Percentiles rank a stretch among this genome's conserved stretches.
These are phyloP conservation scores for Colletotrichum cuscutae DNA, from an alignment of 2,329 filamentous ascomycete species.

Conservation along the genomic window DNA sequence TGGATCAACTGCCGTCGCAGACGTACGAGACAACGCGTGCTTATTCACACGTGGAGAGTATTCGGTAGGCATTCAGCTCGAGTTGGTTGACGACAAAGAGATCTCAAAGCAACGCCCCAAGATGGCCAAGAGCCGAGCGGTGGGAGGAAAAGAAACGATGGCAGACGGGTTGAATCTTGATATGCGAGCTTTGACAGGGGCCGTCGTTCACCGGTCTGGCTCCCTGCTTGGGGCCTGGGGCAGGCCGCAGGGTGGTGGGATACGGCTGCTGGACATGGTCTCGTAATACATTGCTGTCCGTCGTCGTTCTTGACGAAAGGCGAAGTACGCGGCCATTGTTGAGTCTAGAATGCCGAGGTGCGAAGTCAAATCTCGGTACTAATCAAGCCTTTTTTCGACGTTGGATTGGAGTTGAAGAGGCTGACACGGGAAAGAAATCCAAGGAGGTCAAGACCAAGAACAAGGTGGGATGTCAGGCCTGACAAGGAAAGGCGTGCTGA, in stretches of 20 bases:
- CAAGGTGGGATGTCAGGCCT: slow-evolving; percentile 28
- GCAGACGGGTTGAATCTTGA: not conserved
- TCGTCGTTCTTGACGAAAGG: not conserved
- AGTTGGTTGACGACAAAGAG: not conserved
- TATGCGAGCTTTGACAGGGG: not conserved
- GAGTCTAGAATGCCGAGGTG: not conserved
- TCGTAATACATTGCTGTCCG: not conserved
- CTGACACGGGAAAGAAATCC: slow-evolving; percentile 15
- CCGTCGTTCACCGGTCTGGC: not conserved
- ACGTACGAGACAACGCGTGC: not conserved
- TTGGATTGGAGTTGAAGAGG: slow-evolving; percentile 29
- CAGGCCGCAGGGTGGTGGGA: not conserved
- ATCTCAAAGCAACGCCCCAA: not conserved
- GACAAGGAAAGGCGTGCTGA: slow-evolving; percentile 31
- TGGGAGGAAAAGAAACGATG: not conserved
- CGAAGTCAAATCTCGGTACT: not conserved
- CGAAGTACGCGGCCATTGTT: not conserved
- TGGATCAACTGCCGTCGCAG: not conserved
- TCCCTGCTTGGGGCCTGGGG: not conserved
- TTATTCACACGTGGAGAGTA: not conserved
- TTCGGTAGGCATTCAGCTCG: not conserved
- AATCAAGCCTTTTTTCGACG: not conserved
- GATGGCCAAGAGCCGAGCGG: not conserved
- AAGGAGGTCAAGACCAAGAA: not conserved
- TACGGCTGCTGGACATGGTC: not conserved